A percentile compares a stretch with the other conserved stretches of the same genome.
Evolutionary conservation across 2,329 filamentous ascomycete genomes (phyloP).

Genomic region (Ceratocystis cacaofunesta): DNA sequence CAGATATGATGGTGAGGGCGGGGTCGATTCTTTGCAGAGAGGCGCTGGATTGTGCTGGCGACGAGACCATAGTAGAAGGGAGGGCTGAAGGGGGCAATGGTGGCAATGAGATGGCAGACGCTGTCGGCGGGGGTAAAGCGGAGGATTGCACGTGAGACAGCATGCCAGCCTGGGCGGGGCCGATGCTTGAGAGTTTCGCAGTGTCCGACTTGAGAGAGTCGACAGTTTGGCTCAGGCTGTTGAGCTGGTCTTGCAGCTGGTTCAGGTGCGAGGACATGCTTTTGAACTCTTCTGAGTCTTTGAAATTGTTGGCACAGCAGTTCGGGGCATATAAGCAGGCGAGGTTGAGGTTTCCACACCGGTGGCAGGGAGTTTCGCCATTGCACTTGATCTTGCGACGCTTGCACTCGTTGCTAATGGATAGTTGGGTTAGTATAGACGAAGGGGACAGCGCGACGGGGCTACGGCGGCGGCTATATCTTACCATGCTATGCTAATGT

Average conservation of each 20-base stretch:
- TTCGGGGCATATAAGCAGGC: slow-evolving; percentile 52
- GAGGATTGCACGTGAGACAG: slow-evolving; percentile 7
- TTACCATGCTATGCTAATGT: slow-evolving; percentile 48
- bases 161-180: not conserved
- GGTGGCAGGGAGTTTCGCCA: slow-evolving; percentile 50
- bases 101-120: slow-evolving; percentile 3
- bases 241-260: slow-evolving; percentile 70
- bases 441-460: not conserved
- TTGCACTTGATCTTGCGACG: slow-evolving; percentile 64
- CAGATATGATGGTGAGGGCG: slow-evolving; percentile 12
- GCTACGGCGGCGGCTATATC: not conserved
- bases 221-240: slow-evolving; percentile 58
- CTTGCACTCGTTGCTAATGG: slow-evolving; percentile 53
- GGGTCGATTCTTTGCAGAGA: slow-evolving; percentile 17
- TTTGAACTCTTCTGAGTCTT: slow-evolving; percentile 83
- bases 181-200: slow-evolving; percentile 26
- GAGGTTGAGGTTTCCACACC: slow-evolving; percentile 54
- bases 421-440: not conserved
- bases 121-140: slow-evolving; percentile 5
- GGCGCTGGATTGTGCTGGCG: slow-evolving; percentile 13
- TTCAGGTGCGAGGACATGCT: slow-evolving; percentile 61
- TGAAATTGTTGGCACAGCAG: slow-evolving; percentile 63
- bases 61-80: slow-evolving; percentile 9
- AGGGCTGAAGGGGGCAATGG: slow-evolving; percentile 8
- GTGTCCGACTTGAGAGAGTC: slow-evolving; percentile 48